A percentile compares a stretch with the other conserved stretches of the same genome.
phyloP scores from a whole-genome alignment of 176 grass and related monocot genomes.

The Bothriochloa decipiens region DNA sequence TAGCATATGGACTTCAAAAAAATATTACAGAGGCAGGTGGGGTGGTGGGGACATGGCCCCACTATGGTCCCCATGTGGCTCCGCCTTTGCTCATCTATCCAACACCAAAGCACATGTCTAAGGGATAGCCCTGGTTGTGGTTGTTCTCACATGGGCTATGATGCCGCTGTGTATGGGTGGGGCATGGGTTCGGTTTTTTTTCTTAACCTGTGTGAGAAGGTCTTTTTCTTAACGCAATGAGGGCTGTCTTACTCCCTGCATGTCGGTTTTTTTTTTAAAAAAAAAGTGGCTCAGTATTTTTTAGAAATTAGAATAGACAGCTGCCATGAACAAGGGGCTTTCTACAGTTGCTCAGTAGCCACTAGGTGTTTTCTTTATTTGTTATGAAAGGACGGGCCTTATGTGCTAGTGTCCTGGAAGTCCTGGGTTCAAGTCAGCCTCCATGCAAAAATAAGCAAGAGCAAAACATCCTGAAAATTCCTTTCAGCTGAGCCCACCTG shows the following conservation, averaged over 20 bases:
- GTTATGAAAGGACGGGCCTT: not conserved
- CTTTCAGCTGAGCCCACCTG: not conserved
- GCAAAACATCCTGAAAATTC: not conserved
- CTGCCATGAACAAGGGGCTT: slow-evolving; percentile 6
- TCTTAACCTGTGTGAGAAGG: no score
- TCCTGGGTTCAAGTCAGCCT: not conserved
- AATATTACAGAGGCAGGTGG: no score
- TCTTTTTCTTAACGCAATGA: not conserved
- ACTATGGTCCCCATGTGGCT: no score
- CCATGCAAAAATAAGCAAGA: not conserved
- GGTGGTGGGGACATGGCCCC: no score
- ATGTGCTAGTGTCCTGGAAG: not conserved
- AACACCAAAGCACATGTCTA: not conserved
- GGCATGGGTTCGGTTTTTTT: no score
- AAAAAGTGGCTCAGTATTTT: not conserved
- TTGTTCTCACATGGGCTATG: no score
- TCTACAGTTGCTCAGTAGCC: not conserved
- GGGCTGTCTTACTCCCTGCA: not conserved
- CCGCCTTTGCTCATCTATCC: no score
- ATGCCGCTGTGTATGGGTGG: not conserved
- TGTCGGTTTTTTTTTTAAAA: not conserved
- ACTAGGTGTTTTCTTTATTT: slow-evolving; percentile 3
- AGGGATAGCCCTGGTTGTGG: not conserved
- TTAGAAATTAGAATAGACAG: slow-evolving; percentile 20
- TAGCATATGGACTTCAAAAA: no score